Conservation (phyloP, 1,284 basidiomycete species). For the Naganishia sp. region DNA sequence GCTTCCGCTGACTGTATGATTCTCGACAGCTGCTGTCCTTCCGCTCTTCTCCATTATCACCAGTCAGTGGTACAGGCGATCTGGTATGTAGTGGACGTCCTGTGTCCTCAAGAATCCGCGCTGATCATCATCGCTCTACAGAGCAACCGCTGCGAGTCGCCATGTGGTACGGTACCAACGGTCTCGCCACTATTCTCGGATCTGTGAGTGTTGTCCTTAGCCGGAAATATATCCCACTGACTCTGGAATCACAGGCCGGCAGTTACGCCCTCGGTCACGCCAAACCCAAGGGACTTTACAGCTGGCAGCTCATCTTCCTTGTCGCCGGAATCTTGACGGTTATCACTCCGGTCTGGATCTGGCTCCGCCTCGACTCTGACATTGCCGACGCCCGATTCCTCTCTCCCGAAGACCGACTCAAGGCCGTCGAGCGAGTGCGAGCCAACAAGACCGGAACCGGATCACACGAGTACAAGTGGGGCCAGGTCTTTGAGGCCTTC, state of each 20-base stretch:
- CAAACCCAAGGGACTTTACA: slow-evolving; percentile 40
- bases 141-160: slow-evolving; percentile 1
- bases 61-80: slow-evolving; percentile 53
- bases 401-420: slow-evolving; percentile 48
- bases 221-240: background rate
- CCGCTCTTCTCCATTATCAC: slow-evolving; percentile 54
- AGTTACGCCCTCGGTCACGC: slow-evolving; percentile 48
- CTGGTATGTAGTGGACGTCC: slow-evolving; percentile 27
- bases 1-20: background rate
- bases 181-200: slow-evolving; percentile 49
- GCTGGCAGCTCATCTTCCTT: slow-evolving; percentile 54
- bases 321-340: slow-evolving; percentile 49
- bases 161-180: slow-evolving; percentile 51
- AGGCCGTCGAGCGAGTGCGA: slow-evolving; percentile 53
- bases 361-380: slow-evolving; percentile 46
- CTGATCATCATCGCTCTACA: background rate
- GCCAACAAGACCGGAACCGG: slow-evolving; percentile 54
- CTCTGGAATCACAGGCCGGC: background rate
- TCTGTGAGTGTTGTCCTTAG: slow-evolving; percentile 1
- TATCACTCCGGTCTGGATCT: slow-evolving; percentile 48
- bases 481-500: slow-evolving; percentile 49
- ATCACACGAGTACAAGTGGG: slow-evolving; percentile 47
- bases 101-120: background rate
- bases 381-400: slow-evolving; percentile 52
- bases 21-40: slow-evolving; percentile 43